phyloP scores from a whole-genome alignment of 768 basidiomycete species.

The Leccinum disarticulatum region DNA sequence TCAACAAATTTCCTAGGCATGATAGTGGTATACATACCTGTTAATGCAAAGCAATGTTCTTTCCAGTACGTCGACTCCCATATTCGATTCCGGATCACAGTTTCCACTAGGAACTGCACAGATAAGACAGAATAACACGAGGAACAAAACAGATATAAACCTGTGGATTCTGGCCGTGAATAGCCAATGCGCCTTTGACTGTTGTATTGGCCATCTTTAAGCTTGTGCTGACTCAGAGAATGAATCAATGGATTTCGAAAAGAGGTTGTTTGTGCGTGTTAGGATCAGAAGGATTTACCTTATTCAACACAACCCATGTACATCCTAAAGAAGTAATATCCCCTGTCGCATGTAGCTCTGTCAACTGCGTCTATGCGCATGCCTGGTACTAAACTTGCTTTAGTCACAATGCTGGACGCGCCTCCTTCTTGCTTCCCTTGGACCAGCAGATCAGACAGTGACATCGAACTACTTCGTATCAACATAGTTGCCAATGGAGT shows the following conservation, averaged over 20 bases:
- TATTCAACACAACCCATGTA: conserved; percentile 27
- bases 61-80: conserved; percentile 97
- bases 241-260: neutral
- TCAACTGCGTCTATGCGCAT: too few relatives aligned
- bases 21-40: conserved; percentile 50
- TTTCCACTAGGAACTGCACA: conserved; percentile 86
- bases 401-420: too few relatives aligned
- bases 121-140: conserved; percentile 15
- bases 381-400: neutral
- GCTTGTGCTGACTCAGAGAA: neutral
- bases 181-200: conserved; percentile 79
- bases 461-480: too few relatives aligned
- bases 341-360: neutral
- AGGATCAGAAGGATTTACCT: conserved; percentile 20
- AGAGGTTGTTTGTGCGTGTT: conserved; percentile 24
- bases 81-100: conserved; percentile 92
- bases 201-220: conserved; percentile 86
- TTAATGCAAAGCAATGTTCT: conserved; percentile 97
- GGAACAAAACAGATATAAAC: conserved; percentile 40
- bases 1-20: neutral
- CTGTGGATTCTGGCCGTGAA: conserved; percentile 97
- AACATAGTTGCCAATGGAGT: too few relatives aligned
- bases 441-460: too few relatives aligned
- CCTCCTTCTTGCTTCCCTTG: too few relatives aligned
- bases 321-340: neutral